These are phyloP conservation scores for Setaria viridis DNA, from an alignment of 202 grass and related monocot genomes.

Conservation along the genomic window DNA sequence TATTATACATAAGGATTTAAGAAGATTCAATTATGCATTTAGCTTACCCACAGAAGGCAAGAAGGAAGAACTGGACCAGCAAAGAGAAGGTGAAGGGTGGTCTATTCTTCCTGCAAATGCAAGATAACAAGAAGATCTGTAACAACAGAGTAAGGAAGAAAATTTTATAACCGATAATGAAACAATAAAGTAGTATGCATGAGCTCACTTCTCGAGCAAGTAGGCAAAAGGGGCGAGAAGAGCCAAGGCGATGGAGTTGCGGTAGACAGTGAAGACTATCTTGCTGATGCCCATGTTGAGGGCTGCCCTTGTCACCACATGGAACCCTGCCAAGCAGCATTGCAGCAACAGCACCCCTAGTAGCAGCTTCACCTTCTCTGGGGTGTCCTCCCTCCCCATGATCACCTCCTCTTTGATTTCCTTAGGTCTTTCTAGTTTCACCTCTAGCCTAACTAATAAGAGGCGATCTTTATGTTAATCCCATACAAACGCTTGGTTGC, in stretches of 20 bases:
- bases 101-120: conserved; percentile 55
- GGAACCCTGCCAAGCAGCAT: conserved; percentile 74
- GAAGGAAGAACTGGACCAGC: conserved; percentile 68
- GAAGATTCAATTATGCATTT: neutral
- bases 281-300: conserved; percentile 79
- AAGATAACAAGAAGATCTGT: conserved; percentile 4
- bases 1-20: neutral
- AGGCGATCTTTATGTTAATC: neutral
- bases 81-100: conserved; percentile 69
- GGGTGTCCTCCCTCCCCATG: conserved; percentile 46
- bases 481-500: neutral
- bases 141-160: neutral
- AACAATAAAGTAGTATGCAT: neutral
- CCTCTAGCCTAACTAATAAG: neutral
- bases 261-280: conserved; percentile 72
- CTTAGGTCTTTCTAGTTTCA: neutral
- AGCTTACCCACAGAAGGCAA: conserved; percentile 66
- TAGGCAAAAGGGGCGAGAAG: conserved; percentile 70
- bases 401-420: conserved; percentile 17
- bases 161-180: neutral
- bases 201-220: conserved; percentile 71
- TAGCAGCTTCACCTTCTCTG: conserved; percentile 70
- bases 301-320: conserved; percentile 68
- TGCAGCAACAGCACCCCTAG: conserved; percentile 54
- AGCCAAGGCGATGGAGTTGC: conserved; percentile 68